These are phyloP conservation scores for Salix arbutifolia DNA, from an alignment of 345 rosid genomes.

Conservation along the genomic window DNA sequence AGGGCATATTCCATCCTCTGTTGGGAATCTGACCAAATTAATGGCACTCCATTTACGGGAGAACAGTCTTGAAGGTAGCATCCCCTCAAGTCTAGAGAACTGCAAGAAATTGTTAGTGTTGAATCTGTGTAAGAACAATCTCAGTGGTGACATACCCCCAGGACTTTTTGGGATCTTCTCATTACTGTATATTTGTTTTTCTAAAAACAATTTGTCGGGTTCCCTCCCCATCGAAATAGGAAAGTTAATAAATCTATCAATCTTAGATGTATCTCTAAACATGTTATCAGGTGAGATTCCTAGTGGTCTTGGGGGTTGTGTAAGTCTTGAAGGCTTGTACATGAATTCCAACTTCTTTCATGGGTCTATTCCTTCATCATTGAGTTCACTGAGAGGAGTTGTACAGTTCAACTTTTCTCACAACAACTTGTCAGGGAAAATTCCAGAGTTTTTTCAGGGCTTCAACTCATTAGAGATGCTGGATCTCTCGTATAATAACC, in stretches of 20 bases:
- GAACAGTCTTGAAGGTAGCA: conserved; percentile 23
- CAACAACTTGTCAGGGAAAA: background rate
- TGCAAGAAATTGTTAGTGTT: conserved; percentile 2
- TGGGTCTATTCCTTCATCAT: background rate
- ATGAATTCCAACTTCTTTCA: background rate
- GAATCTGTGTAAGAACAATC: background rate
- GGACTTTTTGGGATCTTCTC: background rate
- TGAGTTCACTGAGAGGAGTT: background rate
- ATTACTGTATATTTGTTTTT: background rate
- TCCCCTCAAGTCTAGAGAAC: conserved; percentile 29
- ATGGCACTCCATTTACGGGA: conserved; percentile 9
- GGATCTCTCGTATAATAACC: background rate
- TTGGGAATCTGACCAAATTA: conserved; percentile 20
- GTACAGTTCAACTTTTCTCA: background rate
- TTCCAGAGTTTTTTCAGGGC: background rate
- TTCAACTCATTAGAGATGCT: background rate
- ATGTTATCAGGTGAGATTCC: background rate
- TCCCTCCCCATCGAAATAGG: background rate
- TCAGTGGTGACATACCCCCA: background rate
- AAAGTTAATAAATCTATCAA: background rate
- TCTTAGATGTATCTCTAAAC: background rate
- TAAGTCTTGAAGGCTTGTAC: background rate
- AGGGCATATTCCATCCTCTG: conserved; percentile 21
- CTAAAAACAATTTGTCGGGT: background rate
- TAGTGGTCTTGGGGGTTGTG: background rate